Evolutionary conservation across 495 filamentous ascomycete genomes (phyloP).

Genomic region (Parachaetomium inaequale): DNA sequence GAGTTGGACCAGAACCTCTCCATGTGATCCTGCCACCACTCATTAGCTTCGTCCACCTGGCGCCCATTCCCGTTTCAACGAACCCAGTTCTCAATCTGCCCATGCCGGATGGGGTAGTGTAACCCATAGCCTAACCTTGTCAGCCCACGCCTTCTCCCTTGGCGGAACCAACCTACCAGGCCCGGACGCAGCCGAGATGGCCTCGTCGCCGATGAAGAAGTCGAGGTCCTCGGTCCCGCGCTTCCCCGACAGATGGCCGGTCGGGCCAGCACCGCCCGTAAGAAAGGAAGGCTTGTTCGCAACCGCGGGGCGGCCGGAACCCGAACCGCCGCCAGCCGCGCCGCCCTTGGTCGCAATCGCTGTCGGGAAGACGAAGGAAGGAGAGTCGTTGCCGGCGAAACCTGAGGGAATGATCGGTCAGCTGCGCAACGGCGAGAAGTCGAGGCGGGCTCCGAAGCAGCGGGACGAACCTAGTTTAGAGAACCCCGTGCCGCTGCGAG

Average conservation of each 20-base stretch:
- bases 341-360: constrained; percentile 93
- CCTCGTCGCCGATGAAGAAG: constrained; percentile 98
- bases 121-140: constrained; percentile 74
- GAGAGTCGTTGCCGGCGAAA: constrained; percentile 98
- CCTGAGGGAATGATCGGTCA: constrained; percentile 49
- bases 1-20: constrained; percentile 99
- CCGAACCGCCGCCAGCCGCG: constrained; percentile 64
- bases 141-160: not conserved
- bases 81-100: constrained; percentile 98
- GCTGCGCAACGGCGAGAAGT: not conserved
- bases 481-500: constrained; percentile 88
- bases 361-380: constrained; percentile 97
- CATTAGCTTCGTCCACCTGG: constrained; percentile 22
- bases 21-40: constrained; percentile 76
- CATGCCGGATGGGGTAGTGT: constrained; percentile 96
- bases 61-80: constrained; percentile 12
- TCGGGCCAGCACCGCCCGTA: constrained; percentile 78
- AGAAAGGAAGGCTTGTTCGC: constrained; percentile 93
- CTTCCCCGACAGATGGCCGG: constrained; percentile 81
- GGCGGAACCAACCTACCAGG: constrained; percentile 55
- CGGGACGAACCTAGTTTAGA: constrained; percentile 81
- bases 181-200: constrained; percentile 74
- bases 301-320: constrained; percentile 82
- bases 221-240: constrained; percentile 96
- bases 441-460: not conserved